Evolutionary conservation across 148 eudicot species (phyloP), one percentile per base, ranked within the genome.

Genomic region (Hydrangea macrophylla): DNA sequence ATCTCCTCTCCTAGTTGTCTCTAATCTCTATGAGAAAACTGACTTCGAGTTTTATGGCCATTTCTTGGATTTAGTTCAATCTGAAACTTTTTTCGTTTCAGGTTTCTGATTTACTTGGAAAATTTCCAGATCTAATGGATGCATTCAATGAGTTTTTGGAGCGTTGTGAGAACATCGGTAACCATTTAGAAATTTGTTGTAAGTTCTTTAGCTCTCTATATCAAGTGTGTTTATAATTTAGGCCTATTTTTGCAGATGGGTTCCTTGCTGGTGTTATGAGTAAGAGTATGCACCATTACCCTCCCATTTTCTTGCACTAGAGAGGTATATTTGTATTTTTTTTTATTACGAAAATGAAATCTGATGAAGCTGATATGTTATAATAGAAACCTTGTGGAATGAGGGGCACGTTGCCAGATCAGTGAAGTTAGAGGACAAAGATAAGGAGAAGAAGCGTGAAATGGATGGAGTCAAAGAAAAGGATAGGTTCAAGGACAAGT

Each of bases 71-170:
- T 1, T 48, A 48, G 23, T 48, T 18, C n/a, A 48, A 48, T 48
- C 53, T 3, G 59, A 36, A 55, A 39, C 63, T 23, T 32, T 26
- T 23, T 15, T 75, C 36, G 55, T 65, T 76, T 75, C 78, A 89
- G 96, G 86, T 89, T 74, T 74, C 77, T 73, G 96, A 89, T 84
- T 69, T 89, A 57, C 71, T 89, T 75, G 92, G 89, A 25, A 86
- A 81, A 71, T 71, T 77, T 75, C 87, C 96, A 5, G 96, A 80
- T 81, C 96, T 89, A 48, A 86, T 89, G 92, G 92, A 84, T 65
- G 96, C 92, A 18, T 89, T 89, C 69, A 81, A 76, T 77, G 83
- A 87, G 59, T 89, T 86, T 72, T 74, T 89, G 73, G 88, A 81
- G 74, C 92, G 77, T 20, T 86, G 86, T 73, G 96, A 89, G 76